Conservation (phyloP, 1,139 yeast species). For the Hansenula lynferdii region DNA sequence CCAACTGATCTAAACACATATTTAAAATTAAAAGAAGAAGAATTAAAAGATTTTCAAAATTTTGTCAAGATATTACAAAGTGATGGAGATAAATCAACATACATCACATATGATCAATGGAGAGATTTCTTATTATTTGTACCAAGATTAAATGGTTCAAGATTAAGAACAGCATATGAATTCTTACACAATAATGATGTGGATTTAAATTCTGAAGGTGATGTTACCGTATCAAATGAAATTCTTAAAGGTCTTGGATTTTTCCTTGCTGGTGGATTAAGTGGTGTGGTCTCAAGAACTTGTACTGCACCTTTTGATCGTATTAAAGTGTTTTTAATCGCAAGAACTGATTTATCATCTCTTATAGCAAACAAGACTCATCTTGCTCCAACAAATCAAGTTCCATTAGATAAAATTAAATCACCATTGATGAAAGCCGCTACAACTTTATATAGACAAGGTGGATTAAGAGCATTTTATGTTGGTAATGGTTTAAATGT, state of each 20-base stretch:
- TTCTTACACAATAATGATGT: slow-evolving; percentile 71
- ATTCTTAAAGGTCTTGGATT: slow-evolving; percentile 82
- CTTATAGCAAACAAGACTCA: slow-evolving; percentile 56
- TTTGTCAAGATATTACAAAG: slow-evolving; percentile 53
- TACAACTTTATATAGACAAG: slow-evolving; percentile 76
- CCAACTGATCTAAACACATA: slow-evolving; percentile 65
- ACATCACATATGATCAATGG: slow-evolving; percentile 81
- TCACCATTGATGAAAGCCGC: slow-evolving; percentile 81
- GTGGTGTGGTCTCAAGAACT: slow-evolving; percentile 96
- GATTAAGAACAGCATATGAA: slow-evolving; percentile 75
- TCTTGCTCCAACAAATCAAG: slow-evolving; percentile 26
- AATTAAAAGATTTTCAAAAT: slow-evolving; percentile 47
- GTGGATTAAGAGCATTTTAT: slow-evolving; percentile 83
- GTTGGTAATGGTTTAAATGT: slow-evolving; percentile 95
- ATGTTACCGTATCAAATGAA: slow-evolving; percentile 77
- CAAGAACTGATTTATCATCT: slow-evolving; percentile 78
- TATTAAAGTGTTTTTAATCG: slow-evolving; percentile 87
- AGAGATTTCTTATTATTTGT: slow-evolving; percentile 74
- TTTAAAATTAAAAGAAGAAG: slow-evolving; percentile 33
- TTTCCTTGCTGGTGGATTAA: slow-evolving; percentile 89
- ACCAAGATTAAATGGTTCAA: slow-evolving; percentile 68
- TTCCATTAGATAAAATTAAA: slow-evolving; percentile 36
- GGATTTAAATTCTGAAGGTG: slow-evolving; percentile 87
- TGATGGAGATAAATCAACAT: slow-evolving; percentile 33
- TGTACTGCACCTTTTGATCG: slow-evolving; percentile 97